Evolutionary conservation across 768 basidiomycete genomes (phyloP).

Genomic region (Mycena amicta): DNA sequence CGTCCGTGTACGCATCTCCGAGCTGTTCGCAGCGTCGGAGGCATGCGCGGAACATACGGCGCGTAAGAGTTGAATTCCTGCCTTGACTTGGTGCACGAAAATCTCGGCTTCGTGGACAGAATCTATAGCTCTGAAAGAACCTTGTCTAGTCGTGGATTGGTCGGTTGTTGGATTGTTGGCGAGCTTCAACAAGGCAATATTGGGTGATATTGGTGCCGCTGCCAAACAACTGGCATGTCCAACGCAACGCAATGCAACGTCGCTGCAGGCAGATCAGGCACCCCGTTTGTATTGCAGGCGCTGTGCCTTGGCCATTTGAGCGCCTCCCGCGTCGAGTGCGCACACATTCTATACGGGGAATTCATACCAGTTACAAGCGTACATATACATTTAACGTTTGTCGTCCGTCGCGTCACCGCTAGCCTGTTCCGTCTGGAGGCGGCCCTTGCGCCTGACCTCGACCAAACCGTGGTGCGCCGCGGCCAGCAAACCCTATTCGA

Average conservation of each 20-base stretch:
- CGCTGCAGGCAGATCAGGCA: neutral
- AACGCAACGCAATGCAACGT: neutral
- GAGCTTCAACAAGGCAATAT: too few species aligned
- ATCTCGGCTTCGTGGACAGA: neutral
- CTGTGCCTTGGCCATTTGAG: neutral
- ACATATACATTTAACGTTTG: neutral
- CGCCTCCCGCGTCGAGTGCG: neutral
- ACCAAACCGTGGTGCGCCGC: neutral
- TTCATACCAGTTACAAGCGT: neutral
- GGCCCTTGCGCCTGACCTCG: neutral
- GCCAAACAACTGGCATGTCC: neutral
- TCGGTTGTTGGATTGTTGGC: neutral
- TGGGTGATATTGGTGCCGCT: too few species aligned
- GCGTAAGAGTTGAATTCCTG: neutral
- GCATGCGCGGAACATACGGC: neutral
- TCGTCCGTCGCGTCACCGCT: neutral
- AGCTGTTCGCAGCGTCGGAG: neutral
- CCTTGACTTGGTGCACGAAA: neutral
- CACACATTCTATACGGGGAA: neutral
- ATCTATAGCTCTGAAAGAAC: neutral
- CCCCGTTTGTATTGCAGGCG: neutral
- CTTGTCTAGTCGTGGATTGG: neutral
- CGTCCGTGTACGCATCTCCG: neutral
- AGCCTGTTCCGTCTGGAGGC: neutral
- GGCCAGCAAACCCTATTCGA: slow-evolving; percentile 14